Evolutionary conservation across 345 rosid genomes (phyloP), one percentile per base, ranked within the genome.

Genomic region (Linum usitatissimum): DNA sequence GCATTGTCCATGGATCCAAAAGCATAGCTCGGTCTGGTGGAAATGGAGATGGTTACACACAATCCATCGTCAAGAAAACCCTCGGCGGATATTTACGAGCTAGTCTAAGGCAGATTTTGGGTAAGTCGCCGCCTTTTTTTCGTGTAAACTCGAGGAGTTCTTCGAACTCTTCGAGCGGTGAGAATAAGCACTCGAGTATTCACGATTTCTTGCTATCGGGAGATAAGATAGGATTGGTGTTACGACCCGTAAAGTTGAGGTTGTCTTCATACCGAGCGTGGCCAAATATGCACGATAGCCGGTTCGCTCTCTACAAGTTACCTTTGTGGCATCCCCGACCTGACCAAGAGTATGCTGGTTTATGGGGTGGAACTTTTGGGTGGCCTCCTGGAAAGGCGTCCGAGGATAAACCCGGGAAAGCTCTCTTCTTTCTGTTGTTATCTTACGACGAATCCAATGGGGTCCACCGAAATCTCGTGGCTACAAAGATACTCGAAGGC

Each of bases 351-450:
- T 86, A 76, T 78, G 82, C 96, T 28, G 88, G 96, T 65, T 66
- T 88, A 20, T 88, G 96, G 96, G 91, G 96, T 67, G 96, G 90
- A 30, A 83, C 87, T 45, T 85, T 88, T 71, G 91, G 96, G 34
- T 88, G 96, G 96, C 96, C 96, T 36, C 90, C 86, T 1, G 84
- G 90, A 63, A 82, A 55, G 72, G 86, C 79, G 57, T 64, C 75
- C 10, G 85, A 85, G 69, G 96, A 87, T 53, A 82, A 87, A 74
- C 83, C 92, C 0, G 84, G 87, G 7, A 91, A 88, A 66, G 92
- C 95, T 60, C 71, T 90, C 30, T 87, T 81, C 72, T 77, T 90
- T 75, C 80, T 91, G 69, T 70, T 88, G 78, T 84, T 91, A 64
- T 81, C 91, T 21, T 91, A 88, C 56, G 90, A 80, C 60, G 80